Evolutionary conservation across 2,329 filamentous ascomycete genomes (phyloP).

Genomic region (Venturia aucupariae): DNA sequence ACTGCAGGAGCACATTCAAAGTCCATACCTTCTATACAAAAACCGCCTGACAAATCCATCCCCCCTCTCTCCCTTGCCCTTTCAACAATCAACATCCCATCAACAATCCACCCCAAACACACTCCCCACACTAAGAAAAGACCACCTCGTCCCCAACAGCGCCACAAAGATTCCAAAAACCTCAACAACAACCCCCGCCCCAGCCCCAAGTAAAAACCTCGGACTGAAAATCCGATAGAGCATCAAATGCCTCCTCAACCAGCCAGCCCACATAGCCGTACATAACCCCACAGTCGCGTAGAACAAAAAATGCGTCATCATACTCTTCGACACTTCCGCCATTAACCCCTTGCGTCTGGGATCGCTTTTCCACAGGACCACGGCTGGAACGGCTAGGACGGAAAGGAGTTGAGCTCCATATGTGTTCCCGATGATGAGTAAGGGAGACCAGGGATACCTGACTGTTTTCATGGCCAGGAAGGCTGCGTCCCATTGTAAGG

Average conservation of each 20-base stretch:
- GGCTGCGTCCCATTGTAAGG: conserved; percentile 91
- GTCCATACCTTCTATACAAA: too few relatives aligned
- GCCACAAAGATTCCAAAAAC: conserved; percentile 61
- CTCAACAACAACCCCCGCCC: conserved; percentile 67
- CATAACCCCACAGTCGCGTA: conserved; percentile 76
- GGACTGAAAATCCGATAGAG: conserved; percentile 90
- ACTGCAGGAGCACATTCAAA: too few relatives aligned
- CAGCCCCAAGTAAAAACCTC: conserved; percentile 74
- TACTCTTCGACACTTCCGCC: conserved; percentile 58
- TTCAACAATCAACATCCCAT: neutral
- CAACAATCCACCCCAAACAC: conserved; percentile 58
- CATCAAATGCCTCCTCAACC: conserved; percentile 87
- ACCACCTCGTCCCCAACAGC: conserved; percentile 66
- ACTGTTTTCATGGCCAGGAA: conserved; percentile 82
- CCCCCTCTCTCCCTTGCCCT: neutral
- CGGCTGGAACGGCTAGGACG: conserved; percentile 66
- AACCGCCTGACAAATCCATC: neutral
- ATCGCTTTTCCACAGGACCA: conserved; percentile 81
- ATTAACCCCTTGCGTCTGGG: conserved; percentile 58
- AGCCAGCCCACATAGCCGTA: conserved; percentile 83
- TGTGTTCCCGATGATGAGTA: conserved; percentile 75
- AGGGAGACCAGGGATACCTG: conserved; percentile 79
- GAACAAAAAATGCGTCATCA: conserved; percentile 69
- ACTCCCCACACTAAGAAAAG: conserved; percentile 69
- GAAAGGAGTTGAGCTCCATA: conserved; percentile 84